A percentile compares a stretch with the other conserved stretches of the same genome.
Conservation (phyloP, 495 filamentous ascomycete species). For the Aspergillus mulundensis region DNA sequence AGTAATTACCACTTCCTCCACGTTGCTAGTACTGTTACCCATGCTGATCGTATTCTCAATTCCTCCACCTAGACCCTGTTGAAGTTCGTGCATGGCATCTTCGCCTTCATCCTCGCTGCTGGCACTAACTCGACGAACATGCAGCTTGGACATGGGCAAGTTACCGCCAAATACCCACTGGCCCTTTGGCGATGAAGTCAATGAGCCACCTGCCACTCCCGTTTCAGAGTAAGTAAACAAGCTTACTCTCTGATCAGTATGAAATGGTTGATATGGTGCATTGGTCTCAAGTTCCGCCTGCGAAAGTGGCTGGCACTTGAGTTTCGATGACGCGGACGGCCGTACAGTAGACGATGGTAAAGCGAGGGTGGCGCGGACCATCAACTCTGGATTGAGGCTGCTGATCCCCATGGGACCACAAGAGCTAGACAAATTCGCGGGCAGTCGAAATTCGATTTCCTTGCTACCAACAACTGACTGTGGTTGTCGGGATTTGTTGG, state of each 20-base stretch:
- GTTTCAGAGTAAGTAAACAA: constrained; percentile 55
- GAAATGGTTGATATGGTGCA: constrained; percentile 84
- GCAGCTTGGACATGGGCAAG: constrained; percentile 57
- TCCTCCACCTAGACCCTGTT: constrained; percentile 32
- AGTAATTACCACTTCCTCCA: constrained; percentile 75
- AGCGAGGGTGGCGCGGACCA: constrained; percentile 29
- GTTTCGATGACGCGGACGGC: constrained; percentile 24
- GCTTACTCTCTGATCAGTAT: constrained; percentile 75
- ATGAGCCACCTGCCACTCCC: constrained; percentile 18
- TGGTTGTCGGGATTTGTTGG: constrained; percentile 43
- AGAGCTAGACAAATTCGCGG: constrained; percentile 33
- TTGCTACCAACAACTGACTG: constrained; percentile 52
- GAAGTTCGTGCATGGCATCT: constrained; percentile 37
- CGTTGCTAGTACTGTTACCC: constrained; percentile 59
- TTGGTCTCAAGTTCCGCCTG: constrained; percentile 92
- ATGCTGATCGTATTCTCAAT: constrained; percentile 53
- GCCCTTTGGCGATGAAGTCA: constrained; percentile 24
- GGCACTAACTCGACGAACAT: constrained; percentile 48
- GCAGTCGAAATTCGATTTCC: constrained; percentile 63
- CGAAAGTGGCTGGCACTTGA: constrained; percentile 55
- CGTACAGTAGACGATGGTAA: constrained; percentile 34
- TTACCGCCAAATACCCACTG: constrained; percentile 71
- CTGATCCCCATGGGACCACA: constrained; percentile 37
- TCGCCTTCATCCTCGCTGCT: constrained; percentile 53
- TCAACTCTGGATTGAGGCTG: constrained; percentile 26